phyloP scores from a whole-genome alignment of 805 yeast genomes.

The Saturnispora hagleri region DNA sequence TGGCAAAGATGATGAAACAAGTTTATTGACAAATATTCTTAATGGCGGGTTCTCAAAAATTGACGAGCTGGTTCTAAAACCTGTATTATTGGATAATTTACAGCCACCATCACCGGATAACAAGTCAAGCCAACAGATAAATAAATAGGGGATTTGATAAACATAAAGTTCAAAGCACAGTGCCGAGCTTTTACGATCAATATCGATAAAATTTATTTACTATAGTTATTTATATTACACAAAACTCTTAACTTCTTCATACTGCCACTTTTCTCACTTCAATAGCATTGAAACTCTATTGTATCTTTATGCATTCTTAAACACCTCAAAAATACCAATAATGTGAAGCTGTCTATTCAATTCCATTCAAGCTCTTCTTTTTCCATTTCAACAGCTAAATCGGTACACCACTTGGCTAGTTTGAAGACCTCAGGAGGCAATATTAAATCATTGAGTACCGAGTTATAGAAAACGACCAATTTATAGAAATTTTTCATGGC shows the following conservation, averaged over 20 bases:
- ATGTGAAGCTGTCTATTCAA: not conserved
- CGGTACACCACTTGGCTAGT: constrained; percentile 66
- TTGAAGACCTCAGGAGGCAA: constrained; percentile 55
- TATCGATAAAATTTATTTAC: not conserved
- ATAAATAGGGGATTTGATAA: not conserved
- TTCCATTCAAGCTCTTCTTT: constrained; percentile 18
- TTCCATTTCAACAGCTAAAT: constrained; percentile 47
- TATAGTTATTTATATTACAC: not conserved
- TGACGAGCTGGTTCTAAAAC: constrained; percentile 90
- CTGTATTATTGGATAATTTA: constrained; percentile 67
- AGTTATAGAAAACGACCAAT: constrained; percentile 55
- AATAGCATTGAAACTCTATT: not conserved
- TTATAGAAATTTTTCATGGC: constrained; percentile 56
- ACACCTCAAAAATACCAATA: not conserved
- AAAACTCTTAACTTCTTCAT: not conserved
- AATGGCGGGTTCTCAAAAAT: constrained; percentile 77
- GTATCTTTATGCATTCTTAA: not conserved
- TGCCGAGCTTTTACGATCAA: not conserved
- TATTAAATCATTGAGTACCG: constrained; percentile 53
- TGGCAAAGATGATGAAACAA: not conserved
- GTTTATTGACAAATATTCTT: constrained; percentile 25
- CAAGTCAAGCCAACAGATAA: not conserved
- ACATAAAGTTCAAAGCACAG: not conserved
- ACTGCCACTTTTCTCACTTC: not conserved
- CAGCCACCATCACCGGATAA: not conserved